Evolutionary conservation across 2,329 filamentous ascomycete species (phyloP).

Genomic region (Sphaceloma murrayae): DNA sequence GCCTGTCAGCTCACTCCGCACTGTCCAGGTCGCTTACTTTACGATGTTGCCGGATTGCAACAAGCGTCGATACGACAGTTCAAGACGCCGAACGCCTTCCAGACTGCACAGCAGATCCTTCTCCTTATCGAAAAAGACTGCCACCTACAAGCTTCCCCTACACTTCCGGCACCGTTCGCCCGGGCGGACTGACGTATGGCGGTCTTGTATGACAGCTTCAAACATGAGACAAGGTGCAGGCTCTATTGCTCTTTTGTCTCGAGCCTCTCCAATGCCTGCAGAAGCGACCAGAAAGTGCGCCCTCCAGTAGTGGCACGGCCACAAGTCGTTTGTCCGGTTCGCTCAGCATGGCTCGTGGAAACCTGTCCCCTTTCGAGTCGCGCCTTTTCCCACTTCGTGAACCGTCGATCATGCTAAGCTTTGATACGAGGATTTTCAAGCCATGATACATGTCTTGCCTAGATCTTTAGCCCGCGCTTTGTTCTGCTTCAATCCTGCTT

Average conservation of each 20-base stretch:
- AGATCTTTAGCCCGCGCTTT: background rate
- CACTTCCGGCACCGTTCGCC: slow-evolving; percentile 13
- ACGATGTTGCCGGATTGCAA: no score
- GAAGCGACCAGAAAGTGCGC: slow-evolving; percentile 1
- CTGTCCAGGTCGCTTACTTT: slow-evolving; percentile 11
- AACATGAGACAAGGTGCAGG: slow-evolving; percentile 1
- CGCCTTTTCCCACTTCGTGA: slow-evolving; percentile 7
- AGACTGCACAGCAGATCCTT: background rate
- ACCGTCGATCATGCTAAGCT: slow-evolving; percentile 14
- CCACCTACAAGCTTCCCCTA: no score
- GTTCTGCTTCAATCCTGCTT: background rate
- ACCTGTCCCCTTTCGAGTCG: background rate
- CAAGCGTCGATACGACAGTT: background rate
- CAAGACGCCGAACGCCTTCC: background rate
- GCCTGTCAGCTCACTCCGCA: no score
- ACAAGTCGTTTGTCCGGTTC: slow-evolving; percentile 7
- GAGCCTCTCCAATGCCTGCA: background rate
- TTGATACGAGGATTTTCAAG: slow-evolving; percentile 13
- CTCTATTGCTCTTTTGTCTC: background rate
- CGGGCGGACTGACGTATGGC: background rate
- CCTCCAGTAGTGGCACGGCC: no score
- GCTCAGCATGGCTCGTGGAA: slow-evolving; percentile 2
- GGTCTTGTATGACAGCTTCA: background rate
- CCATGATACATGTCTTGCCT: background rate
- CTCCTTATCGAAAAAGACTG: no score